Base-by-base conservation (phyloP, 2,329 filamentous ascomycete species). In the Trichoderma lentiforme region DNA sequence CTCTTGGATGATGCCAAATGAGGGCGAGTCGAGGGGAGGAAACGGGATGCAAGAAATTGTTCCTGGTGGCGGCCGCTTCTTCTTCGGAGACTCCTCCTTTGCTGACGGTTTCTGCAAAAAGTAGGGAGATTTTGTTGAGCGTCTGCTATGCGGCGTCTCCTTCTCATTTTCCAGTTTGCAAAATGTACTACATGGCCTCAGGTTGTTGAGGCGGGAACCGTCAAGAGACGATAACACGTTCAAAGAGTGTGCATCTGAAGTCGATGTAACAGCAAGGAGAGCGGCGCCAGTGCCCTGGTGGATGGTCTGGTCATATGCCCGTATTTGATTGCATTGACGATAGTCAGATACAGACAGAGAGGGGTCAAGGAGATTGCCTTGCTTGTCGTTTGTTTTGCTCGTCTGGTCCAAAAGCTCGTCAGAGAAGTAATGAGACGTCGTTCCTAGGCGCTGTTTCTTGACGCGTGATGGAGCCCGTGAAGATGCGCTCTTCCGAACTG, bases 1-100 rank as follows among this genome's bases (percentile, higher is more conserved):
- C 79, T 97, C 95, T 79, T 98, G 95, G 47, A 97, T 89, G 2
- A 98, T 86, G 0, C 94, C 94, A 78, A 97, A 97, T 6, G 78
- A 80, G 0, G 85, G 78, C 0, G 88, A 84, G 8, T 86, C 85
- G 39, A 94, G 87, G 0, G 90, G 87, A 0, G 93, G 92, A 74
- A 95, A 93, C 3, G 88, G 87, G 14, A 91, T 83, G 28, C 83
- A 83, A 0, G 89, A 88, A 9, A 90, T 78, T 2, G 81, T 84
- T 9, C 85, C 84, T 11, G 83, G 80, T 2, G 79, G 80, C 3
- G 83, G 82, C 8, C 82, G 80, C 34, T 78, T 82, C 30, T 67
- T 72, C 15, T 67, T 72, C 8, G 72, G 57, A 24, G 73, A 70
- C 34, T 71, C 75, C 5, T 73, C 75, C 30, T 66, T 71, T 56